Base-by-base conservation (phyloP, 305 asterid species). In the Rubia balearica region DNA sequence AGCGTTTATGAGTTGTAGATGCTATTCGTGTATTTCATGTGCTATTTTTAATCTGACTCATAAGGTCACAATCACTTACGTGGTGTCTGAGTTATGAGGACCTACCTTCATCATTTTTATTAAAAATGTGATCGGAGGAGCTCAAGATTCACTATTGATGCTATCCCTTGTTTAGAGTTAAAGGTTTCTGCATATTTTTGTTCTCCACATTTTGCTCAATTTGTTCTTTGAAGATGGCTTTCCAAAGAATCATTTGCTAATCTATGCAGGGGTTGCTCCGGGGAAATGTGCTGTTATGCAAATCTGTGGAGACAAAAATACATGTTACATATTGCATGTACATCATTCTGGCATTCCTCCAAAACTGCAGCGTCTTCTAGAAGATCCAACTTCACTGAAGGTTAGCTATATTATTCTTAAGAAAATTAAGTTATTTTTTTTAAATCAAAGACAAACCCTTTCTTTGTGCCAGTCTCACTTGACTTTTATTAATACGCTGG, bases 201-300 rank as follows among this genome's bases (percentile, higher is more conserved):
- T 8, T 59, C 59, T 46, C 27, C 10, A 12, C 19, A 36, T 67
- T 69, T 42, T 80, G 77, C 65, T 6, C 71, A 79, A 46, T 19
- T 65, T 19, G 14, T 27, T 21, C 42, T 65, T 7, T 10, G 36
- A 60, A 33, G 57, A 67, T 72, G 40, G 36, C 24, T 46, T 55
- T 72, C 36, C 60, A 41, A 22, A 40, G 22, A 49, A 62, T 22
- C 41, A 45, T 61, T 51, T 59, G 60, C 73, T 77, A 21, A 72
- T 61, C 51, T 78, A 42, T 74, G 80, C 80, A 94, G 98, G 98
- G 69, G 88, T 81, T 68, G 70, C 94, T 46, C 93, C 92, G 66
- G 89, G 96, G 77, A 88, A 91, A 82, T 92, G 89, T 43, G 97
- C 98, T 62, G 96, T 91, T 71, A 76, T 94, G 90, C 97, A 94